Evolutionary conservation across 2,329 filamentous ascomycete genomes (phyloP), one percentile per base, ranked within the genome.

Genomic region (Aspergillus ochraceoroseus): DNA sequence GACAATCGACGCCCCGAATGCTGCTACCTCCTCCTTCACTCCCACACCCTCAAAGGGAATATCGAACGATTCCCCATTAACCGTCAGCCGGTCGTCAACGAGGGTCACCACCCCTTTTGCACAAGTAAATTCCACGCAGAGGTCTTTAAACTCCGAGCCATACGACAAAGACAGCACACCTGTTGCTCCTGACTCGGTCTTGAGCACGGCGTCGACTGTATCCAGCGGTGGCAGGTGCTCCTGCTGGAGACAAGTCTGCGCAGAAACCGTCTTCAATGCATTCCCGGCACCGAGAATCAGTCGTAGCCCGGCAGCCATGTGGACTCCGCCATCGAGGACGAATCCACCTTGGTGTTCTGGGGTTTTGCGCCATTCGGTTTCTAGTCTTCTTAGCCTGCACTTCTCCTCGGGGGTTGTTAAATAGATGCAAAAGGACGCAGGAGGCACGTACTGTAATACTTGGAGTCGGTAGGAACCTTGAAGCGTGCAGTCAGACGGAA

Each of bases 291-390:
- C 63, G 3, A 79, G 58, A 41, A 79, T 53, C 27, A 74, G 47
- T 14, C 77, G 63, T 25, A 75, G 65, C 2, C 62, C 74, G 17
- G 76, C 76, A 20, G 74, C 57, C 43, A 72, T 72, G 49, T 80
- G 77, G 11, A 80, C 71, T 2, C 77, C 76, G 2, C 72, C 76
- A 43, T 80, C 77, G 1, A 80, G 66, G 31, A 80, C 49, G 46
- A 79, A 79, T 1, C 77, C 77, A 13, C 76, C 77, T 53, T 79
- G 75, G 51, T 79, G 72, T 20, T 67, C 66, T 0, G 76, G 75
- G 11, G 53, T 66, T 55, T 77, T 77, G 26, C 76, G 71, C 76
- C 76, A 80, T 12, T 64, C 58, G 1, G 75, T 76, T 50, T 73
- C 70, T 62, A 17, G 2, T 22, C 11, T 13, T 13, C 26, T 7